Evolutionary conservation across 2,329 filamentous ascomycete genomes (phyloP), one percentile per base, ranked within the genome.

Genomic region (Thielaviopsis punctulata): DNA sequence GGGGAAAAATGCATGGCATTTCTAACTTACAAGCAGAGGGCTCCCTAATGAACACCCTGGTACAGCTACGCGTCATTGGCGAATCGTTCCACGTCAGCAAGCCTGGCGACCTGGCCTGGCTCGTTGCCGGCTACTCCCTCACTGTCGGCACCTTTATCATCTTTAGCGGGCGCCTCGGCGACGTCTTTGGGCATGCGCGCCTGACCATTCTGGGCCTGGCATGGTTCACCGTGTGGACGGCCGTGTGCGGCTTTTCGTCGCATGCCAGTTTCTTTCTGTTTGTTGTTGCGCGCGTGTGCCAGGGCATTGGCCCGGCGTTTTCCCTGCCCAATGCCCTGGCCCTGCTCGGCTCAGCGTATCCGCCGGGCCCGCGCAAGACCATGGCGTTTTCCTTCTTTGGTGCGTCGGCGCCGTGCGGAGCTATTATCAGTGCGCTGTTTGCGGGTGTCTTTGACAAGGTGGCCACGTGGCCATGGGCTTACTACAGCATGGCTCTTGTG

Each of bases 311-410:
- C 0, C 76, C 78, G 0, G 78, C 79, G 0, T 67, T 85, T 30
- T 65, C 73, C 10, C 65, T 84, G 22, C 81, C 82, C 0, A 85
- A 82, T 56, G 77, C 69, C 0, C 63, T 84, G 21, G 80, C 79
- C 2, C 68, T 86, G 12, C 62, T 84, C 0, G 79, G 78, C 2
- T 66, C 67, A 0, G 69, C 73, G 0, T 83, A 81, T 57, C 64
- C 68, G 0, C 74, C 74, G 0, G 79, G 79, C 0, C 66, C 63
- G 50, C 68, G 71, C 54, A 82, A 82, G 61, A 71, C 76, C 47
- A 74, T 82, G 64, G 69, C 76, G 0, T 81, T 85, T 56, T 66
- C 66, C 2, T 61, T 73, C 2, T 72, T 75, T 51, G 68, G 69
- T 0, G 67, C 68, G 0, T 68, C 69, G 19, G 68, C 70, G 0